Percentiles rank a stretch among this genome's conserved stretches.
phyloP scores from a whole-genome alignment of 768 basidiomycete species.

The Erythrobasidium yunnanense region DNA sequence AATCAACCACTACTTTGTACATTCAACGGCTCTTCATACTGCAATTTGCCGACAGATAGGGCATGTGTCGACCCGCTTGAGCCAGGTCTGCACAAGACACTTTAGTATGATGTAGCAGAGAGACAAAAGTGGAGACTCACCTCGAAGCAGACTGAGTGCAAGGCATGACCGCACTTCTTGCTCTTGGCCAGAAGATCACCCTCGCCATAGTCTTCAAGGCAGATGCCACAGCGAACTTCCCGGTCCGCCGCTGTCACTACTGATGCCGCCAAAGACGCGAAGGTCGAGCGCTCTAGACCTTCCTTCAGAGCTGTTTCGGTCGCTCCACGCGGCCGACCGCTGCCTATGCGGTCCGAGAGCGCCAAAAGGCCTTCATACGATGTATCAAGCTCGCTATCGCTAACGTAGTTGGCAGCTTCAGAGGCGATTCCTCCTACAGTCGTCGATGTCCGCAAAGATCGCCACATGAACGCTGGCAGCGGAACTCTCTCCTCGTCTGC shows the following conservation, averaged over 20 bases:
- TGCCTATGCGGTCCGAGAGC: conserved; percentile 17
- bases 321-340: conserved; percentile 2
- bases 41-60: conserved; percentile 16
- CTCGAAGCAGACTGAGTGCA: conserved; percentile 11
- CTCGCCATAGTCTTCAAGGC: conserved; percentile 24
- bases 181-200: conserved; percentile 6
- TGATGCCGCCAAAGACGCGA: not conserved
- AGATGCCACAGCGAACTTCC: conserved; percentile 22
- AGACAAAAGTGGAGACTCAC: not conserved
- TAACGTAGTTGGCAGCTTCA: conserved; percentile 13
- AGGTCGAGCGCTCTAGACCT: not conserved
- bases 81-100: not conserved
- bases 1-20: not conserved
- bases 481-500: conserved; percentile 7
- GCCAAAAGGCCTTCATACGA: conserved; percentile 23
- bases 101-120: not conserved
- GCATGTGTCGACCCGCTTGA: conserved; percentile 5
- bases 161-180: conserved; percentile 21
- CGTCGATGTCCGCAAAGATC: not conserved
- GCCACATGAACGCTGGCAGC: conserved; percentile 8
- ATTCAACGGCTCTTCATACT: not conserved
- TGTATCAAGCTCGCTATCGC: conserved; percentile 10
- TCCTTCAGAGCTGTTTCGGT: not conserved
- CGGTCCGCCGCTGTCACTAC: not conserved
- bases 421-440: not conserved